Evolutionary conservation across 2,329 filamentous ascomycete genomes (phyloP), one percentile per base, ranked within the genome.

Genomic region (Sclerotinia sclerotiorum): DNA sequence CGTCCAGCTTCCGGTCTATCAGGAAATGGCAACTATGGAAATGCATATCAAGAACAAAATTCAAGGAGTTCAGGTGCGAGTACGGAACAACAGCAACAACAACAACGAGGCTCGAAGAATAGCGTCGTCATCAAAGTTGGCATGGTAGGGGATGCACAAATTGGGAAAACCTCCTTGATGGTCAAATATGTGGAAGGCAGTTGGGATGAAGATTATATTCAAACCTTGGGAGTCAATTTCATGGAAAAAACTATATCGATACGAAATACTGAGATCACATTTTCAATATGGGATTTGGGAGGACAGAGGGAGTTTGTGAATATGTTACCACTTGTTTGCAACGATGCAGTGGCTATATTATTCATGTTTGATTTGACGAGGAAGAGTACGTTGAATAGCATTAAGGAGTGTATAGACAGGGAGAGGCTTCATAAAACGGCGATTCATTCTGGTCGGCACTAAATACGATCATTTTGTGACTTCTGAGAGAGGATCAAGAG

Each of bases 241-340:
- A 99, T 99, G 95, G 95, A 99, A 80, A 99, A 99, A 85, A 99
- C 95, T 48, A 99, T 99, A 78, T 97, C 93, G 71, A 99, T 99
- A 80, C 91, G 95, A 71, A 99, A 99, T 81, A 99, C 95, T 21
- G 95, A 99, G 81, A 99, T 99, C 80, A 99, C 95, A 55, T 99
- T 99, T 82, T 97, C 93, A 70, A 99, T 99, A 78, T 99, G 95
- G 95, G 95, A 99, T 83, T 82, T 99, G 67, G 95, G 95, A 75
- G 95, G 95, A 73, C 95, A 99, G 83, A 90, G 95, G 77, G 95
- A 99, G 81, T 99, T 99, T 77, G 95, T 99, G 81, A 99, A 99
- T 83, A 99, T 99, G 95, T 84, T 99, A 71, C 95, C 95, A 29
- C 86, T 99, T n/a, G 95, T 99, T 70, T 99, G 95, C 84, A 99